Base-by-base conservation (phyloP, 805 yeast genomes). In the fission yeast (Schizosaccharomyces pombe) region DNA sequence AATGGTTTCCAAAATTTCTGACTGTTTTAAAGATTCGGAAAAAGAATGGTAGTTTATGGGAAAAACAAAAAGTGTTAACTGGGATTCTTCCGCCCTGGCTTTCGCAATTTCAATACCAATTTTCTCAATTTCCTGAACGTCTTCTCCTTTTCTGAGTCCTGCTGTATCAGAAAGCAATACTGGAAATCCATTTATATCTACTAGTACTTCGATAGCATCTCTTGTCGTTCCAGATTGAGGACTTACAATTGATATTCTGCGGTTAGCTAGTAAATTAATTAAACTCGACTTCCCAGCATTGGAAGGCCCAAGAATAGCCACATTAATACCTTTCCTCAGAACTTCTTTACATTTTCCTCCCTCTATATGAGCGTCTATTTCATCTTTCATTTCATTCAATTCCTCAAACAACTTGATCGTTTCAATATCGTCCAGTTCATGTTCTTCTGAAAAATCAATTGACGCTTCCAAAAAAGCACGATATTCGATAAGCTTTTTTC, bases 281-380 rank as follows among this genome's bases (percentile, higher is more conserved):
- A 91, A 67, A 1, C 95, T 84, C 2, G 95, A 86, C 63, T 91
- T 91, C 0, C 98, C 98, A 0, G 95, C 95, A 65, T 91, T 91
- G 1, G 98, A 95, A 5, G 94, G 91, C 0, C 98, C 98, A 12
- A 87, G 59, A 8, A 91, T 68, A 0, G 80, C 77, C 28, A 87
- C 61, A 56, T 76, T 76, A 30, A 89, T 77, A 1, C 98, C 98
- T 26, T 74, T 70, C 43, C 80, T 65, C 14, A 89, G 64, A 1
- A 87, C 68, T 59, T 79, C 82, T 0, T 85, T 75, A 55, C 76
- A 67, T 40, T 70, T 69, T 4, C 80, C 75, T 60, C 71, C 75
- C 12, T 62, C 56, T 24, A 71, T 56, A 57, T 73, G 74, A 1
- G 52, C 49, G 0, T 61, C 56, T 12, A 86, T 70, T 32, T 80